A percentile compares a stretch with the other conserved stretches of the same genome.
phyloP scores from a whole-genome alignment of 441 rosid species.

The Erysimum cheiri region DNA sequence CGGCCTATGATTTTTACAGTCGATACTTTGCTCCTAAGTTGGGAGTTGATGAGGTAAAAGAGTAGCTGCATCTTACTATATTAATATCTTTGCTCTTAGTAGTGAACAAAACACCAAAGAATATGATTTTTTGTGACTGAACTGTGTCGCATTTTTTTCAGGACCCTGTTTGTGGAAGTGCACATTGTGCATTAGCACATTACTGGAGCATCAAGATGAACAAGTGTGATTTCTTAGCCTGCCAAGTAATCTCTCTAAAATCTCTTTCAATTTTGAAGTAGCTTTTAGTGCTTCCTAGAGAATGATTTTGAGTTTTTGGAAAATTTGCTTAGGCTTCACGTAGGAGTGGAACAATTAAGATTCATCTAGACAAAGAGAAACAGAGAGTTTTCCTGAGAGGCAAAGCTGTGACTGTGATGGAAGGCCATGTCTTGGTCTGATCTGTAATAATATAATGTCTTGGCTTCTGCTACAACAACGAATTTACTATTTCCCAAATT shows the following conservation, averaged over 20 bases:
- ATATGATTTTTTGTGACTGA: background rate
- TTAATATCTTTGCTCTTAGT: background rate
- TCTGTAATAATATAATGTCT: background rate
- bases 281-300: constrained; percentile 9
- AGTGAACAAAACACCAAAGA: constrained; percentile 19
- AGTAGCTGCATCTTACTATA: constrained; percentile 7
- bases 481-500: no score
- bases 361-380: constrained; percentile 59
- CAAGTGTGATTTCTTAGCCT: constrained; percentile 60
- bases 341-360: constrained; percentile 63
- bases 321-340: constrained; percentile 62
- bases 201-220: constrained; percentile 75
- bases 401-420: constrained; percentile 73
- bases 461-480: background rate
- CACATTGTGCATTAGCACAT: constrained; percentile 70
- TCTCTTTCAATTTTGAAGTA: background rate
- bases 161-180: constrained; percentile 86
- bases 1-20: constrained; percentile 72
- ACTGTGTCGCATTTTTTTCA: constrained; percentile 38
- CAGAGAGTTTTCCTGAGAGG: constrained; percentile 68
- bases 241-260: constrained; percentile 54
- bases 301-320: constrained; percentile 15
- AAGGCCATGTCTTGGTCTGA: constrained; percentile 69
- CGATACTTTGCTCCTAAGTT: constrained; percentile 68
- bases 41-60: constrained; percentile 51